Evolutionary conservation across 306 rosid species (phyloP).

Genomic region (Acacia confusa): DNA sequence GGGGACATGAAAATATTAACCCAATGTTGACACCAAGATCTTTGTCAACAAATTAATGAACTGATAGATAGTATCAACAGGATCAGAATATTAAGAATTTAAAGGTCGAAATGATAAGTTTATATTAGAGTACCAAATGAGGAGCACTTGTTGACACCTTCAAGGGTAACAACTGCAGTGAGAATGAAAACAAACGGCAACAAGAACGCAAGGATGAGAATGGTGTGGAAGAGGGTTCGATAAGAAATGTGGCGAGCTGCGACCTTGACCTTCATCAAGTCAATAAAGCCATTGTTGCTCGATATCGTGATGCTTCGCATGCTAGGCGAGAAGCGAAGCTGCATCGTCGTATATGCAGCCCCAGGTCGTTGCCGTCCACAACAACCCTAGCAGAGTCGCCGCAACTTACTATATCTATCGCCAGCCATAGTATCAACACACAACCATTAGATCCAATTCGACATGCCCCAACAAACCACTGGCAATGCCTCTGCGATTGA

Average conservation of each 20-base stretch:
- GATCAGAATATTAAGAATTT: conserved; percentile 8
- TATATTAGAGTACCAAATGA: conserved; percentile 70
- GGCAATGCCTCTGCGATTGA: conserved; percentile 35
- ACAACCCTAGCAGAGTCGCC: conserved; percentile 35
- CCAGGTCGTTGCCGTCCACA: conserved; percentile 45
- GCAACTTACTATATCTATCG: conserved; percentile 27
- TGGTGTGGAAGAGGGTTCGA: conserved; percentile 97
- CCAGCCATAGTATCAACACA: conserved; percentile 41
- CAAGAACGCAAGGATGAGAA: conserved; percentile 91
- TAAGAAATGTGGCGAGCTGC: conserved; percentile 99
- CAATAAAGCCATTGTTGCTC: conserved; percentile 97
- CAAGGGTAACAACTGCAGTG: conserved; percentile 98
- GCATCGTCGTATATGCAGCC: conserved; percentile 98
- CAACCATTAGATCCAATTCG: conserved; percentile 71
- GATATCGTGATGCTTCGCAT: conserved; percentile 99
- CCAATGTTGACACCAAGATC: conserved; percentile 46
- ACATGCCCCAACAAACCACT: conserved; percentile 42
- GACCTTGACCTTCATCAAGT: conserved; percentile 99
- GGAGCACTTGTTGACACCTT: conserved; percentile 99
- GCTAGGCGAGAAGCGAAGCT: conserved; percentile 99
- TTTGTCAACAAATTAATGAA: conserved; percentile 23
- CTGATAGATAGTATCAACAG: neutral
- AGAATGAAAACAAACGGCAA: conserved; percentile 99
- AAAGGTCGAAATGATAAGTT: neutral
- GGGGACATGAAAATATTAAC: neutral